These are phyloP conservation scores for Aureobasidium pullulans DNA, from an alignment of 2,329 filamentous ascomycete genomes.

Conservation along the genomic window DNA sequence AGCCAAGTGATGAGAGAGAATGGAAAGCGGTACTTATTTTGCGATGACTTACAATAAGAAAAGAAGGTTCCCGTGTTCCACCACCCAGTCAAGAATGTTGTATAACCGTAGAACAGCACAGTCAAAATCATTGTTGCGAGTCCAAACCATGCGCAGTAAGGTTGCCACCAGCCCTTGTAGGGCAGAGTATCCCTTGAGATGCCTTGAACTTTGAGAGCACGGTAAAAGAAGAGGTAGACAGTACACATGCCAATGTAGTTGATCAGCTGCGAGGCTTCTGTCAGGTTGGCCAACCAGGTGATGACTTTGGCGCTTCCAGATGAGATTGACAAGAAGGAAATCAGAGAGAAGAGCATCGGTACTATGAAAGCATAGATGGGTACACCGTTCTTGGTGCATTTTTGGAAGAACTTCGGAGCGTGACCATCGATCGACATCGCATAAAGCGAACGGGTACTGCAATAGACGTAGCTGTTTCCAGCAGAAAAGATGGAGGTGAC, in stretches of 20 bases:
- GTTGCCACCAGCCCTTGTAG: constrained; percentile 50
- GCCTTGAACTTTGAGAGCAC: constrained; percentile 45
- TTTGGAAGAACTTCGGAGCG: constrained; percentile 45
- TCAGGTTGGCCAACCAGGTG: constrained; percentile 41
- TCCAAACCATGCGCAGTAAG: constrained; percentile 46
- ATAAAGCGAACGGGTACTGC: constrained; percentile 47
- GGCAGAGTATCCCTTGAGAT: constrained; percentile 48
- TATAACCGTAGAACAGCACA: constrained; percentile 50
- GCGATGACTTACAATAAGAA: constrained; percentile 43
- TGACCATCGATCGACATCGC: constrained; percentile 45
- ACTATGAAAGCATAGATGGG: constrained; percentile 49
- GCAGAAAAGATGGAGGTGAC: constrained; percentile 50
- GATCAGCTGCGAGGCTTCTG: constrained; percentile 52
- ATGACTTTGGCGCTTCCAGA: constrained; percentile 20
- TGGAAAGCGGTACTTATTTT: too few species aligned
- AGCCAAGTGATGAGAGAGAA: not conserved
- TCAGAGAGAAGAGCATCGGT: constrained; percentile 28
- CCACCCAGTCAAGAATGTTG: constrained; percentile 40
- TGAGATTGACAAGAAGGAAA: constrained; percentile 23
- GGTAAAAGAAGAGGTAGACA: constrained; percentile 54
- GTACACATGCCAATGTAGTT: constrained; percentile 55
- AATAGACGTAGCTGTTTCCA: constrained; percentile 51
- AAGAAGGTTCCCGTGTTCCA: constrained; percentile 33
- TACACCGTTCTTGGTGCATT: constrained; percentile 52
- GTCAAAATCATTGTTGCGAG: constrained; percentile 25